phyloP scores from a whole-genome alignment of 305 asterid genomes.

The Fraxinus dipetala region DNA sequence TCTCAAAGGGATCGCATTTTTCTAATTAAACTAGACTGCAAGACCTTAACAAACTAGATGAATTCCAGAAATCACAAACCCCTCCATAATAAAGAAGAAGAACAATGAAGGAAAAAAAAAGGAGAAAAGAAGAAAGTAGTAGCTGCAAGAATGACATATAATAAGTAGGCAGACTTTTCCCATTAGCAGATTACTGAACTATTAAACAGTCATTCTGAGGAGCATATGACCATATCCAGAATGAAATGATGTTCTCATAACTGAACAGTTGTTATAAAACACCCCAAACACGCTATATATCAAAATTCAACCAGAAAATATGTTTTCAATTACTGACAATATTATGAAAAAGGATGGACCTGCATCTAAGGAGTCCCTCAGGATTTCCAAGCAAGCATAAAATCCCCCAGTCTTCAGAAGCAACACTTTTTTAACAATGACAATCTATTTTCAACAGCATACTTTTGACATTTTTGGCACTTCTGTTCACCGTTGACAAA shows the following conservation, averaged over 20 bases:
- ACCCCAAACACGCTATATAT: neutral
- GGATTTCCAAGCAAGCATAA: conserved; percentile 48
- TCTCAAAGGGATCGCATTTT: neutral
- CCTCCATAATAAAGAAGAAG: neutral
- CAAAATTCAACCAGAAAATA: neutral
- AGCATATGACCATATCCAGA: neutral
- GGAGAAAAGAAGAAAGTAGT: neutral
- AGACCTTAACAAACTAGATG: neutral
- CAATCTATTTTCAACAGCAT: conserved; percentile 50
- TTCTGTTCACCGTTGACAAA: conserved; percentile 44
- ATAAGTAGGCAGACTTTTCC: neutral
- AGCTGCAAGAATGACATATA: neutral
- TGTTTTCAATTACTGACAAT: neutral
- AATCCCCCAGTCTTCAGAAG: conserved; percentile 60
- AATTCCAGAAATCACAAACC: neutral
- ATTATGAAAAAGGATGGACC: conserved; percentile 33
- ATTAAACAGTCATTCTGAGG: neutral
- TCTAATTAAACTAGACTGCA: neutral
- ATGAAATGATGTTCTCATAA: neutral
- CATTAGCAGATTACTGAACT: neutral
- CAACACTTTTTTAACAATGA: conserved; percentile 55
- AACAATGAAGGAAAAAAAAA: neutral
- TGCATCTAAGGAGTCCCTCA: conserved; percentile 63
- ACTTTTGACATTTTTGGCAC: conserved; percentile 53
- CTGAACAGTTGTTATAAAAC: neutral